Percentiles rank a stretch among this genome's conserved stretches.
These are phyloP conservation scores for Sugiyamaella japonica DNA, from an alignment of 1,139 yeast genomes.

Conservation along the genomic window DNA sequence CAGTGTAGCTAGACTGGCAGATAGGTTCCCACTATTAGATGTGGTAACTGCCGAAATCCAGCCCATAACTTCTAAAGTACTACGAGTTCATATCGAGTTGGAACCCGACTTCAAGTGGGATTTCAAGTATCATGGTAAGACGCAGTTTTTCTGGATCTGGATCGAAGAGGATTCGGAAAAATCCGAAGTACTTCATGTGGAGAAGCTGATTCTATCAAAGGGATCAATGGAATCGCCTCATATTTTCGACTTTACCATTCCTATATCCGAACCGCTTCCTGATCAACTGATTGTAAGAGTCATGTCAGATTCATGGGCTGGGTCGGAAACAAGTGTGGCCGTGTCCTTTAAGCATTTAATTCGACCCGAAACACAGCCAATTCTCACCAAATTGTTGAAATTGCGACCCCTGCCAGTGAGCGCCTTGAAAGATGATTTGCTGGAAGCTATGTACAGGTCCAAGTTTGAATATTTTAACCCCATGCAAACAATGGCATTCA, in stretches of 20 bases:
- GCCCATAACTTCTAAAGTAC: constrained; percentile 84
- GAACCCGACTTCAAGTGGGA: constrained; percentile 87
- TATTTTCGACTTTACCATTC: constrained; percentile 89
- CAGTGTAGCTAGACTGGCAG: constrained; percentile 58
- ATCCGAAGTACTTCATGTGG: constrained; percentile 74
- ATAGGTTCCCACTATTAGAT: constrained; percentile 70
- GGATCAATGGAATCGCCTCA: constrained; percentile 59
- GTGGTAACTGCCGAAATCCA: constrained; percentile 77
- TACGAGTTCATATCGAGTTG: constrained; percentile 71
- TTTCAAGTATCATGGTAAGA: constrained; percentile 72
- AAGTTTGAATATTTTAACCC: constrained; percentile 91
- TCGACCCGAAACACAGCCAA: constrained; percentile 82
- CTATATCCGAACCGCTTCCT: constrained; percentile 81
- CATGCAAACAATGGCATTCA: constrained; percentile 97
- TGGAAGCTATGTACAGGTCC: constrained; percentile 65
- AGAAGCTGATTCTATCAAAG: constrained; percentile 67
- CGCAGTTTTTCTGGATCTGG: constrained; percentile 91
- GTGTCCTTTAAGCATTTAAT: constrained; percentile 76
- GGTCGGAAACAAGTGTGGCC: constrained; percentile 73
- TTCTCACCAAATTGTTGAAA: constrained; percentile 75
- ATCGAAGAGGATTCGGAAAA: constrained; percentile 78
- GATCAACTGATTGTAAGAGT: constrained; percentile 80
- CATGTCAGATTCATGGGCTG: constrained; percentile 86
- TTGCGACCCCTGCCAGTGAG: constrained; percentile 83
- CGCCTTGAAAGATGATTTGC: constrained; percentile 67